These are phyloP conservation scores for Pleurotus eryngii DNA, from an alignment of 768 basidiomycete species.

Conservation along the genomic window DNA sequence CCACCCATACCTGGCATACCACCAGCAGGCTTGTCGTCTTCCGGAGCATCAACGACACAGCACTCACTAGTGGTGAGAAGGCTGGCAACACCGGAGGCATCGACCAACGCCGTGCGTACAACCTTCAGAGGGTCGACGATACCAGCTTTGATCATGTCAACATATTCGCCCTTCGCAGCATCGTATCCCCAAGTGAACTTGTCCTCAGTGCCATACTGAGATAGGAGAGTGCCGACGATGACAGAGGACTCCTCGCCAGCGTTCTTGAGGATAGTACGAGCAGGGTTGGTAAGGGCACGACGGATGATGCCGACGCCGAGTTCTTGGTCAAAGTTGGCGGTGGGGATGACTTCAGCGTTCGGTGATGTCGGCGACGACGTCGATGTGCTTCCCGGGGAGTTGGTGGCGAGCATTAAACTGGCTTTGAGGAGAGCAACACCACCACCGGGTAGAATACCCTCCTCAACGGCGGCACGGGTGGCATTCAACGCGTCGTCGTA, in stretches of 20 bases:
- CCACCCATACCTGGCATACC: slow-evolving; percentile 44
- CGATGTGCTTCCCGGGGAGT: slow-evolving; percentile 45
- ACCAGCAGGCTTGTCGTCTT: slow-evolving; percentile 59
- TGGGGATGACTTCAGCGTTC: slow-evolving; percentile 66
- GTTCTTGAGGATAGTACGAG: slow-evolving; percentile 87
- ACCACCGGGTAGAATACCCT: slow-evolving; percentile 97
- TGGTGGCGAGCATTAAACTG: slow-evolving; percentile 63
- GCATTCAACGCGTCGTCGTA: slow-evolving; percentile 97
- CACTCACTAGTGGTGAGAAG: slow-evolving; percentile 92
- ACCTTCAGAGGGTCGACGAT: slow-evolving; percentile 98
- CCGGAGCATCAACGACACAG: slow-evolving; percentile 88
- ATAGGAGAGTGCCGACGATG: slow-evolving; percentile 83
- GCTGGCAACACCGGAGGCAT: slow-evolving; percentile 91
- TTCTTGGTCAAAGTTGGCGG: slow-evolving; percentile 94
- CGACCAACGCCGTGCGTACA: slow-evolving; percentile 87
- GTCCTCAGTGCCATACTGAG: slow-evolving; percentile 65
- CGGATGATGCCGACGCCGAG: slow-evolving; percentile 93
- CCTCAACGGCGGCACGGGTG: slow-evolving; percentile 97
- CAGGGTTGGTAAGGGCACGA: slow-evolving; percentile 78
- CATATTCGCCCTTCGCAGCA: slow-evolving; percentile 87
- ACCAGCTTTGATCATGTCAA: slow-evolving; percentile 91
- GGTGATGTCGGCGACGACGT: slow-evolving; percentile 46
- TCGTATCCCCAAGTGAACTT: slow-evolving; percentile 90
- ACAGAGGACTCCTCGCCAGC: slow-evolving; percentile 94
- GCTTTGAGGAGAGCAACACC: slow-evolving; percentile 92